phyloP scores from a whole-genome alignment of 176 grass and related monocot species.

The bread wheat (Triticum aestivum) region DNA sequence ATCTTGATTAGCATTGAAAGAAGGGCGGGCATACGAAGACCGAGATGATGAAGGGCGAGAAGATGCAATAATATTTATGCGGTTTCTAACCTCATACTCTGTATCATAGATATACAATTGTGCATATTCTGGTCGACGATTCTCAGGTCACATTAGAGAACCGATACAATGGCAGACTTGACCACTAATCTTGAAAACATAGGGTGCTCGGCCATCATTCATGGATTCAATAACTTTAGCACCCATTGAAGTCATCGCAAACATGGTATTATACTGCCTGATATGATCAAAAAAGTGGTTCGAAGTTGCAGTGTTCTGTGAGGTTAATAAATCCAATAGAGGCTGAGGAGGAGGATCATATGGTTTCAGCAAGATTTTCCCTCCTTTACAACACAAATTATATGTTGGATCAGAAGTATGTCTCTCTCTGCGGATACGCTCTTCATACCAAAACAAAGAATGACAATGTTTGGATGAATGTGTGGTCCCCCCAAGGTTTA shows the following conservation, averaged over 20 bases:
- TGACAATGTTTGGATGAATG: not conserved
- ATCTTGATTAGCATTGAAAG: not conserved
- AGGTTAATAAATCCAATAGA: too few relatives aligned
- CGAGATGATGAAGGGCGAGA: not conserved
- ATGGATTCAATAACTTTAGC: not conserved
- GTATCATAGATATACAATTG: not conserved
- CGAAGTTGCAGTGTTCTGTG: too few relatives aligned
- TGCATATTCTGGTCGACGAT: not conserved
- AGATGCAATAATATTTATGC: not conserved
- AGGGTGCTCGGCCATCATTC: not conserved
- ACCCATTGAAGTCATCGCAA: not conserved
- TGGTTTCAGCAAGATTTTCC: too few relatives aligned
- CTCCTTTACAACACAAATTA: too few relatives aligned
- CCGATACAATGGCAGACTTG: not conserved
- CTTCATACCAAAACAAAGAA: not conserved
- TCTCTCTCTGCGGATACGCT: not conserved
- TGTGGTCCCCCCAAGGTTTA: not conserved
- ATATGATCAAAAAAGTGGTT: too few relatives aligned
- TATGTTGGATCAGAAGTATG: too few relatives aligned
- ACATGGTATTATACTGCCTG: not conserved
- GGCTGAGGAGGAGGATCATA: too few relatives aligned
- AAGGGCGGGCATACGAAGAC: not conserved
- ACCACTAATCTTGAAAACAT: not conserved
- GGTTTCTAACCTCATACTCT: not conserved
- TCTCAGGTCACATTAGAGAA: not conserved